A percentile compares a stretch with the other conserved stretches of the same genome.
Evolutionary conservation across 2,329 filamentous ascomycete genomes (phyloP).

Genomic region (Cladosporium oxysporum): DNA sequence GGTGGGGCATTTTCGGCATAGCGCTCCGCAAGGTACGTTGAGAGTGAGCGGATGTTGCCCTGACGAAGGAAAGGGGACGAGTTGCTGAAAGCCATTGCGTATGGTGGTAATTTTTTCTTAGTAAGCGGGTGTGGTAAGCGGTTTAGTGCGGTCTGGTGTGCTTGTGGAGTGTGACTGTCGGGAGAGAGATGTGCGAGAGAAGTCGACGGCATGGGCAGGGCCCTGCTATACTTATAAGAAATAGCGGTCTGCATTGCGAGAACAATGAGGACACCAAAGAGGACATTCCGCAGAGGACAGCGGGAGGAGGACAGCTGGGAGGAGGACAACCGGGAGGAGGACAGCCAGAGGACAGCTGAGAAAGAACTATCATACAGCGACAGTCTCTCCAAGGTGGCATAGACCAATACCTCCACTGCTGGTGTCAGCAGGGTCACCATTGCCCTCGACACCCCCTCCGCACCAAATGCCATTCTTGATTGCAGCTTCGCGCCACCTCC

Average conservation of each 20-base stretch:
- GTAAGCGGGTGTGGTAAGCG: constrained; percentile 3
- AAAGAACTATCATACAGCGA: constrained; percentile 38
- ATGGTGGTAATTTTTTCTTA: not conserved
- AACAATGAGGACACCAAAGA: not conserved
- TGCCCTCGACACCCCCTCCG: constrained; percentile 35
- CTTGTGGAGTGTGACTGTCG: not conserved
- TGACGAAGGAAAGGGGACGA: not conserved
- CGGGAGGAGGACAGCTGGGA: not conserved
- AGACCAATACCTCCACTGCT: constrained; percentile 39
- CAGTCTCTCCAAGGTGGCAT: constrained; percentile 52
- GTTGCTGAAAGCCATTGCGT: not conserved
- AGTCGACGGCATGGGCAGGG: not conserved
- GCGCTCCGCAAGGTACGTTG: not conserved
- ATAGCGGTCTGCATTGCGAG: not conserved
- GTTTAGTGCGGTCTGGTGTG: not conserved
- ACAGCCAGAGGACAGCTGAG: not conserved
- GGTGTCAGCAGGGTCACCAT: constrained; percentile 36
- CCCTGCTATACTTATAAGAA: not conserved
- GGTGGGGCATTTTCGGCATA: not conserved
- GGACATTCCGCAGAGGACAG: not conserved
- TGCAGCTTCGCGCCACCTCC: constrained; percentile 47
- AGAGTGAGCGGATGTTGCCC: not conserved
- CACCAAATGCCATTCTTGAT: constrained; percentile 43
- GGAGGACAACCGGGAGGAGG: not conserved
- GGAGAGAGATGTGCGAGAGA: not conserved